phyloP scores from a whole-genome alignment of 306 rosid species.

The Quercus aquifolioides region DNA sequence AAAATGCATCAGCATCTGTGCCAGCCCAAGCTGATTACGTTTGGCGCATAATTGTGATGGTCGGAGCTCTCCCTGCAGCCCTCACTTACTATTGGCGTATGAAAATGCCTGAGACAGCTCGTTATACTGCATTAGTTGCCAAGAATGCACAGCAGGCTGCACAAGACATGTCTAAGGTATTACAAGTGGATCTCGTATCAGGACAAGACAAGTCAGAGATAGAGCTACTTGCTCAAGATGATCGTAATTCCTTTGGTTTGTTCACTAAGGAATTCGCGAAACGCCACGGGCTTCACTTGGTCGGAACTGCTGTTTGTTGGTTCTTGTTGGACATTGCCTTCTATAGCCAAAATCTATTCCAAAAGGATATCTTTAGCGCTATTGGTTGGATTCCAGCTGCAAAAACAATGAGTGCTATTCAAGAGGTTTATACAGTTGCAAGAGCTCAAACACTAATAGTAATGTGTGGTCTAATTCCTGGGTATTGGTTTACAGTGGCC shows the following conservation, averaged over 20 bases:
- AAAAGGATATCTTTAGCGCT: slow-evolving; percentile 74
- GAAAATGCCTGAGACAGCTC: slow-evolving; percentile 94
- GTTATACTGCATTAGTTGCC: slow-evolving; percentile 82
- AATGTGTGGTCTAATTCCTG: slow-evolving; percentile 81
- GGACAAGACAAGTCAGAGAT: slow-evolving; percentile 45
- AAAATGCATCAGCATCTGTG: slow-evolving; percentile 13
- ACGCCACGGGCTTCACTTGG: slow-evolving; percentile 69
- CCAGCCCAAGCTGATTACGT: slow-evolving; percentile 57
- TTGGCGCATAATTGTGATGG: slow-evolving; percentile 76
- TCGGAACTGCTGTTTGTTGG: slow-evolving; percentile 79
- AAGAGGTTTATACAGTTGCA: slow-evolving; percentile 68
- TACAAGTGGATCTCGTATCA: slow-evolving; percentile 56
- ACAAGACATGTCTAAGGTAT: slow-evolving; percentile 72
- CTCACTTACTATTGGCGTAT: slow-evolving; percentile 91
- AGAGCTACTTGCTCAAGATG: background rate
- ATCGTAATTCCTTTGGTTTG: slow-evolving; percentile 47
- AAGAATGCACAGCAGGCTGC: slow-evolving; percentile 73
- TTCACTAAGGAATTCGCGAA: slow-evolving; percentile 51
- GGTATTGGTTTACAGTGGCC: slow-evolving; percentile 82
- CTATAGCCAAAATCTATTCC: slow-evolving; percentile 90
- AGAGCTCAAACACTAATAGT: slow-evolving; percentile 86
- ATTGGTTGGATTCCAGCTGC: slow-evolving; percentile 80
- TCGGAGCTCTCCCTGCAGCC: slow-evolving; percentile 69
- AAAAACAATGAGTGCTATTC: slow-evolving; percentile 59
- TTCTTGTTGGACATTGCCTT: slow-evolving; percentile 83